Evolutionary conservation across 805 yeast genomes (phyloP), one percentile per base, ranked within the genome.

Genomic region (Metschnikowia anglica): DNA sequence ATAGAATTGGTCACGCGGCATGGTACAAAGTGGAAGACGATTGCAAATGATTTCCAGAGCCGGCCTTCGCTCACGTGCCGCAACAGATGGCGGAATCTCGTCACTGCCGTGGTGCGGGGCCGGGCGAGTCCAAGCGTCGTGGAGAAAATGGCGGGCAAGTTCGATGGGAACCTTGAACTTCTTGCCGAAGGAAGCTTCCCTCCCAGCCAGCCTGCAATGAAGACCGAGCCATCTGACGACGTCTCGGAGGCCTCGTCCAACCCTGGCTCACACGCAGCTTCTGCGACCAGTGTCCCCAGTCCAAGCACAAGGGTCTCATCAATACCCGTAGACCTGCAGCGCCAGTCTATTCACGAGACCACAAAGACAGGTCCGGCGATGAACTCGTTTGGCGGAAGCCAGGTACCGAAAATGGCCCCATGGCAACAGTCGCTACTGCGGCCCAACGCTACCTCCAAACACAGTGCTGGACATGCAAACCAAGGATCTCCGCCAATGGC

Each of bases 1-100:
- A 79, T 88, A n/a, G 71, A 73, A 34, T 74, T 80, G 53, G 90
- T 88, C 17, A 80, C 81, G 54, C 60, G 63, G 28, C 77, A 80
- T 58, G 97, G 97, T 24, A 87, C 97, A 0, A 83, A 85, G 58
- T 90, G 98, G 98, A 76, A 93, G 54, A 79, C 84, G 1, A 85
- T 90, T 1, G 80, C 95, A 1, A 57, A 65, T 32, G 82, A 79
- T 36, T 78, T 90, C 73, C 74, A 77, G 30, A 84, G 90, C 34
- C 69, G 98, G 43, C 95, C 97, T 4, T 82, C 93, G 48, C 73
- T 90, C 44, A 88, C 96, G 0, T 89, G 97, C 61, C 72, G 98
- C 48, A 90, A 90, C 63, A 73, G 97, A 48, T 90, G 97, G 97
- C 76, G 97, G 53, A 88, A 86, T 56, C 77, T 88, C 25, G 83